These are phyloP conservation scores for Oryza meyeriana DNA, from an alignment of 176 grass and related monocot genomes.

Conservation along the genomic window DNA sequence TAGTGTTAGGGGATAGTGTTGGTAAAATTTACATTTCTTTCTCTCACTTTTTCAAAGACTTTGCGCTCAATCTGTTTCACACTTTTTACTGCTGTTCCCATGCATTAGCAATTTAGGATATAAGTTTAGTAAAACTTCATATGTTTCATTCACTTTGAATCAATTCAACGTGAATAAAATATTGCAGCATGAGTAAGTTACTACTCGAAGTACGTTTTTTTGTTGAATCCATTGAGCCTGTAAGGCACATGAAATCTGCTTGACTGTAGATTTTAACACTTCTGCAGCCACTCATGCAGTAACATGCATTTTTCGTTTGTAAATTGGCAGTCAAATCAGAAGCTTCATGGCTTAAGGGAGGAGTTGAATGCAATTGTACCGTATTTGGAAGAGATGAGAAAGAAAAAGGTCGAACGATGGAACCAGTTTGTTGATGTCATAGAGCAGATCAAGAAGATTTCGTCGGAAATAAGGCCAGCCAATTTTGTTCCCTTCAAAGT, in stretches of 20 bases:
- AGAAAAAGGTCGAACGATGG: slow-evolving; percentile 74
- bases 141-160: background rate
- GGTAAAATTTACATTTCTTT: slow-evolving; percentile 9
- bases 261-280: background rate
- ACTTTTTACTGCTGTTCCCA: background rate
- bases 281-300: background rate
- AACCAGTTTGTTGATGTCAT: slow-evolving; percentile 76
- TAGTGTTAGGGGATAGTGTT: background rate
- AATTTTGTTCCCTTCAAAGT: slow-evolving; percentile 53
- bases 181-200: background rate
- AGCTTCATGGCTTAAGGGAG: slow-evolving; percentile 57
- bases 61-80: background rate
- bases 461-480: slow-evolving; percentile 56
- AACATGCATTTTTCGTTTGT: slow-evolving; percentile 1
- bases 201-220: background rate
- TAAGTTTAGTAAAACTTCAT: background rate
- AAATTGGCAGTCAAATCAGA: slow-evolving; percentile 57
- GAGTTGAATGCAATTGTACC: slow-evolving; percentile 60
- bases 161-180: background rate
- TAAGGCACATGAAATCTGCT: background rate
- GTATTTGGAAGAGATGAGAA: slow-evolving; percentile 73
- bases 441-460: slow-evolving; percentile 74
- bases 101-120: background rate
- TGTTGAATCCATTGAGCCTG: background rate
- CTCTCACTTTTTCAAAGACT: background rate